Base-by-base conservation (phyloP, 2,329 filamentous ascomycete genomes). In the Didymella arachidicola region DNA sequence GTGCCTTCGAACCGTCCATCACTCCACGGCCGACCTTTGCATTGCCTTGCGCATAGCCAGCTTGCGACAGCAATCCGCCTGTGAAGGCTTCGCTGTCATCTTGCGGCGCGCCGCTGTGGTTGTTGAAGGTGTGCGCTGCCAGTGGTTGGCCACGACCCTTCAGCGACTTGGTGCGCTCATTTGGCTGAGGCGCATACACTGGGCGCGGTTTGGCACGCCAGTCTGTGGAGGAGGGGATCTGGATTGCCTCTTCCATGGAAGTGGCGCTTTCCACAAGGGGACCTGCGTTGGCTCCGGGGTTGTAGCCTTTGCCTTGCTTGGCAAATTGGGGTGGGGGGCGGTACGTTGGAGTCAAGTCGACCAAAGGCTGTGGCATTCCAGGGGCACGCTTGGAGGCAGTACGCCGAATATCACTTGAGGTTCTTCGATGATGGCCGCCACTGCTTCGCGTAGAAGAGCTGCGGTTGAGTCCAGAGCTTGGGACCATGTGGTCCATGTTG, bases 301-400 rank as follows among this genome's bases (percentile, higher is more conserved):
- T 61, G 68, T 73, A 79, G 4, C 85, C 86, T 59, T 82, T 83
- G 16, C 82, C 80, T 47, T 84, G 83, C 45, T 79, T 80, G 52
- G 79, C 76, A 69, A 83, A 82, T 72, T 88, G 82, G 18, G 88
- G 88, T 7, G 87, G 83, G 61, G 90, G 87, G 48, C 83, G 81
- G 69, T 88, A 89, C 47, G 82, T 80, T 0, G 87, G 86, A 0
- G 87, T 87, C 39, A 92, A 81, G 68, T 91, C 89, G 29, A 93
- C 77, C 6, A 93, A 81, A 1, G 90, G 89, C 61, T 86, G 87
- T 2, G 82, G 81, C 66, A 75, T 78, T 8, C 64, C 67, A 30
- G 67, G 68, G 25, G 75, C 71, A 7, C 75, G 73, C 46, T 70
- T 76, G 2, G 84, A 84, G n/a, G 73, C 75, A n/a, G 79, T 79